phyloP scores from a whole-genome alignment of 495 filamentous ascomycete species.

The Penicillium psychrofluorescens region DNA sequence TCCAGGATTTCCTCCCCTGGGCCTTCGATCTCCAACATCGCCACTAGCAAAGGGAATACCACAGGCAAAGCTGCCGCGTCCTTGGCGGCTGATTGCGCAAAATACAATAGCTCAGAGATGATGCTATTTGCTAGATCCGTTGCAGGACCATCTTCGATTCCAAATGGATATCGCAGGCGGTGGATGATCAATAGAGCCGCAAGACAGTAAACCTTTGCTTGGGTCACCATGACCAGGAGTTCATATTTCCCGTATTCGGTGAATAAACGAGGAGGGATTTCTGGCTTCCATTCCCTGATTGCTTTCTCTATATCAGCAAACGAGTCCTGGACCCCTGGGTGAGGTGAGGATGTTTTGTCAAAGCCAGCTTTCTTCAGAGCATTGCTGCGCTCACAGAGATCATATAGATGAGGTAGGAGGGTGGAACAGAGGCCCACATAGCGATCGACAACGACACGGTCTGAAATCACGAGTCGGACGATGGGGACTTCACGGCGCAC shows the following conservation, averaged over 20 bases:
- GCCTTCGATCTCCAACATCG: conserved; percentile 20
- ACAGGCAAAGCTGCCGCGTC: conserved; percentile 15
- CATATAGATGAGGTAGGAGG: conserved; percentile 21
- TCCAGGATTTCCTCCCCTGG: conserved; percentile 18
- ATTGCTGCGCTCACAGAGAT: conserved; percentile 25
- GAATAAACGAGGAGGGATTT: conserved; percentile 7
- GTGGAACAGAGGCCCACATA: conserved; percentile 23
- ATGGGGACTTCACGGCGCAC: conserved; percentile 24
- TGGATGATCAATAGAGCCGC: conserved; percentile 25
- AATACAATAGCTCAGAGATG: conserved; percentile 16
- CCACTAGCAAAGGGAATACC: conserved; percentile 19
- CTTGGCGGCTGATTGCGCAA: conserved; percentile 7
- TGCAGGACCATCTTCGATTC: conserved; percentile 14
- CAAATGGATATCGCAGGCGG: conserved; percentile 23
- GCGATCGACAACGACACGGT: conserved; percentile 24
- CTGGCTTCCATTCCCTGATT: conserved; percentile 20
- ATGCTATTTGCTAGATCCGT: conserved; percentile 17
- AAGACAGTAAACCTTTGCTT: conserved; percentile 25
- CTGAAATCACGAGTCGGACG: conserved; percentile 15
- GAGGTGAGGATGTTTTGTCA: conserved; percentile 1
- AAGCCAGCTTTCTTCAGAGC: conserved; percentile 5
- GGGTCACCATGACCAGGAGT: conserved; percentile 20
- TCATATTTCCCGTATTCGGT: conserved; percentile 14
- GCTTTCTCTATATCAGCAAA: conserved; percentile 16
- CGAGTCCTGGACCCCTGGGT: conserved; percentile 6